Evolutionary conservation across 768 basidiomycete genomes (phyloP), one percentile per base, ranked within the genome.

Genomic region (Lactarius deliciosus): DNA sequence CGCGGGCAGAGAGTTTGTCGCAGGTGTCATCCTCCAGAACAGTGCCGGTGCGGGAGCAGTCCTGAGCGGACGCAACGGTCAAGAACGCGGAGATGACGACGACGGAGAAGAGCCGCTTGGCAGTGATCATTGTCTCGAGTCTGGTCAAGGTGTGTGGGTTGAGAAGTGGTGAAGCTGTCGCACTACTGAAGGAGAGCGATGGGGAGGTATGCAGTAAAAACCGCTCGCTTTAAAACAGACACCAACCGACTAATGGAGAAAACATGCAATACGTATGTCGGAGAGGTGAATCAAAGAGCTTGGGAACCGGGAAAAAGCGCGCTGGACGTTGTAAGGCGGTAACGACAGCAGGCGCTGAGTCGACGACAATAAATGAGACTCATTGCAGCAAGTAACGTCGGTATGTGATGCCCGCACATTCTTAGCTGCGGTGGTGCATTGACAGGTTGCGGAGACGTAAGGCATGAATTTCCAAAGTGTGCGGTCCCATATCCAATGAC

Each of bases 1-100:
- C 72, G 1, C 76, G 74, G 3, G 78, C 79, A 25, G 81, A 85
- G 72, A 87, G 87, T 36, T 67, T 74, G 72, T 85, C 81, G 74
- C 87, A 89, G 64, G 79, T 83, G 74, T 88, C 85, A 6, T 82
- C 82, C 7, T 73, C 55, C 25, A 74, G 69, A 40, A 89, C 81
- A 22, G 79, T 80, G 69, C 83, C 85, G 71, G 74, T 81, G 66
- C 85, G 81, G 18, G 79, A 78, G 68, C 87, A 89, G 73, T 73
- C 32, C n/a, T 50, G 36, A 9, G 57, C 57, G 11, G 50, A 55
- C 15, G 43, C 59, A 3, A 65, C 38, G 47, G 60, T 25, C 22
- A 67, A 36, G 34, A 50, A 22, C 30, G 47, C 60, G 10, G 45
- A 61, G 22, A 61, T 34, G 20, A n/a, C 60, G n/a, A 61, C 60